Conservation (phyloP, 345 rosid genomes). For the Limnanthes douglasii region DNA sequence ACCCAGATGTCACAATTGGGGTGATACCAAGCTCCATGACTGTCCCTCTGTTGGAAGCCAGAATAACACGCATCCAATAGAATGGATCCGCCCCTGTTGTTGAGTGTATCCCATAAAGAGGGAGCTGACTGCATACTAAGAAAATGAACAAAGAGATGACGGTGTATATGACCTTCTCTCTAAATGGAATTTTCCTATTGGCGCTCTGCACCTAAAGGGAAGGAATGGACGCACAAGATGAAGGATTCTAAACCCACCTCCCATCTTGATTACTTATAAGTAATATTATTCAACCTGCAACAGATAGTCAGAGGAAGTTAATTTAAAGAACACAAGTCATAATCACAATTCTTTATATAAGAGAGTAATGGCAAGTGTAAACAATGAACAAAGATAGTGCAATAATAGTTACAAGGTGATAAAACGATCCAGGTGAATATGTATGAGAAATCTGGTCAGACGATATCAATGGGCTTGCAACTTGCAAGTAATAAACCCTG, state of each 20-base stretch:
- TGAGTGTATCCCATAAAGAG: slow-evolving; percentile 56
- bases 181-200: slow-evolving; percentile 53
- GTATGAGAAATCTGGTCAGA: too few species aligned
- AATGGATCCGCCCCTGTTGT: slow-evolving; percentile 70
- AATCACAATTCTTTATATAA: too few species aligned
- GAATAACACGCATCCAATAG: slow-evolving; percentile 76
- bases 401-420: too few species aligned
- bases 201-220: slow-evolving; percentile 61
- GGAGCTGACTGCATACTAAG: slow-evolving; percentile 69
- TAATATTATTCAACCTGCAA: too few species aligned
- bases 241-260: slow-evolving; percentile 67
- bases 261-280: too few species aligned
- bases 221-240: slow-evolving; percentile 63
- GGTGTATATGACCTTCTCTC: slow-evolving; percentile 70
- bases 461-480: too few species aligned
- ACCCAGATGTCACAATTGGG: slow-evolving; percentile 66
- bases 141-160: slow-evolving; percentile 65
- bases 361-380: too few species aligned
- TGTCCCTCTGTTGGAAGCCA: slow-evolving; percentile 67
- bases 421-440: too few species aligned
- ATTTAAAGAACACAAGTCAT: too few species aligned
- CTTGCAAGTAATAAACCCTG: too few species aligned
- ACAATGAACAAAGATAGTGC: too few species aligned
- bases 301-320: too few species aligned
- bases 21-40: slow-evolving; percentile 82